These are phyloP conservation scores for Orbilia brochopaga DNA, from an alignment of 2,329 filamentous ascomycete species.

Conservation along the genomic window DNA sequence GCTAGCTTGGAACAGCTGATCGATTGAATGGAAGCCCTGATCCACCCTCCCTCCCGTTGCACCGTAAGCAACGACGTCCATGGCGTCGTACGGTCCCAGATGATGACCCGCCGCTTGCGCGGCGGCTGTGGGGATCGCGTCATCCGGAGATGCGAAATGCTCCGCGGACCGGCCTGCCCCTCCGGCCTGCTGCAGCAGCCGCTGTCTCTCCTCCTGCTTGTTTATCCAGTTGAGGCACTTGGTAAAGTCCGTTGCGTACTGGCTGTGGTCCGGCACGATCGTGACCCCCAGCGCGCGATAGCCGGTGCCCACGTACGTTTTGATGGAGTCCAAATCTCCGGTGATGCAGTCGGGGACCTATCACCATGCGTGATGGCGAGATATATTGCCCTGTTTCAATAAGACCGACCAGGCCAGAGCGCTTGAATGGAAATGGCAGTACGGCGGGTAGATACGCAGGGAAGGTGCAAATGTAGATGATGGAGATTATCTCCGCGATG, in stretches of 20 bases:
- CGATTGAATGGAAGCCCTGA: conserved; percentile 85
- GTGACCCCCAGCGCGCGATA: conserved; percentile 68
- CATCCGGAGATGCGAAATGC: conserved; percentile 10
- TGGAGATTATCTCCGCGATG: background rate
- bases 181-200: background rate
- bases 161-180: conserved; percentile 8
- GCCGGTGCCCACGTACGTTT: conserved; percentile 67
- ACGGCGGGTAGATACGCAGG: background rate
- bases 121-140: conserved; percentile 9
- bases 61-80: conserved; percentile 79
- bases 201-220: conserved; percentile 55
- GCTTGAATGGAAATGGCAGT: background rate
- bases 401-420: background rate
- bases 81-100: conserved; percentile 52
- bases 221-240: conserved; percentile 73
- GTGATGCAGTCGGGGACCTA: conserved; percentile 74
- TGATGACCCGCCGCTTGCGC: conserved; percentile 5
- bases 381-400: conserved; percentile 6
- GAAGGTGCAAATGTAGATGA: background rate
- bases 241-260: conserved; percentile 87
- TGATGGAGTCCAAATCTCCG: conserved; percentile 88
- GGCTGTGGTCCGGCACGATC: conserved; percentile 75
- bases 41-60: conserved; percentile 89
- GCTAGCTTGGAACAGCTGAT: conserved; percentile 72
- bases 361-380: background rate